Conservation (phyloP, 352 stramenopile species). For the Pythium chondricola region DNA sequence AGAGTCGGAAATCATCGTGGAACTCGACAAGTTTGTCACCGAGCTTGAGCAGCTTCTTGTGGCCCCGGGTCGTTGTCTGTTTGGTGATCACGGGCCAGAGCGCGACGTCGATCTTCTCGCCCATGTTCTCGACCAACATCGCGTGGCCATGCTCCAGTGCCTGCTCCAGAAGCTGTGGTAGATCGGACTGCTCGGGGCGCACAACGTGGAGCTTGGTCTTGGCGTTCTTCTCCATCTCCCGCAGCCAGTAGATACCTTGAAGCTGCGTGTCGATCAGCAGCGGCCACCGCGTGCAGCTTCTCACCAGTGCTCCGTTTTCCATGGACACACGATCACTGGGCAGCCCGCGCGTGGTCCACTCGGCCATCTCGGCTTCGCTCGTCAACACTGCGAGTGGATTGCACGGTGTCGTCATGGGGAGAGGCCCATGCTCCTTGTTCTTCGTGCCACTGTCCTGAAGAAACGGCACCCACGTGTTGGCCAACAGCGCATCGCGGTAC, state of each 20-base stretch:
- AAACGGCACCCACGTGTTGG: constrained; percentile 84
- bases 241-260: constrained; percentile 86
- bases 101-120: constrained; percentile 79
- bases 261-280: constrained; percentile 90
- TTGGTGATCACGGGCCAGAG: constrained; percentile 82
- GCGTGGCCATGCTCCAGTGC: constrained; percentile 75
- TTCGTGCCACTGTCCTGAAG: constrained; percentile 49
- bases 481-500: constrained; percentile 85
- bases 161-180: constrained; percentile 64
- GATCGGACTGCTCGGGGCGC: constrained; percentile 76
- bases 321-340: constrained; percentile 86
- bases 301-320: constrained; percentile 88
- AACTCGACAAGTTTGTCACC: constrained; percentile 87
- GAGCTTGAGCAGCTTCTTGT: constrained; percentile 74
- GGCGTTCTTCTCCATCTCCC: constrained; percentile 72
- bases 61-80: constrained; percentile 62
- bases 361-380: constrained; percentile 69
- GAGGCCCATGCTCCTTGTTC: constrained; percentile 4
- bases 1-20: constrained; percentile 74
- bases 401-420: constrained; percentile 30
- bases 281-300: constrained; percentile 74
- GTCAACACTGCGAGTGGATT: constrained; percentile 72
- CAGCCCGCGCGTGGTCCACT: constrained; percentile 82
- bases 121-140: constrained; percentile 88
- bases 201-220: constrained; percentile 64